A percentile compares a stretch with the other conserved stretches of the same genome.
These are phyloP conservation scores for Calonectria crousiana DNA, from an alignment of 2,329 filamentous ascomycete genomes.

Conservation along the genomic window DNA sequence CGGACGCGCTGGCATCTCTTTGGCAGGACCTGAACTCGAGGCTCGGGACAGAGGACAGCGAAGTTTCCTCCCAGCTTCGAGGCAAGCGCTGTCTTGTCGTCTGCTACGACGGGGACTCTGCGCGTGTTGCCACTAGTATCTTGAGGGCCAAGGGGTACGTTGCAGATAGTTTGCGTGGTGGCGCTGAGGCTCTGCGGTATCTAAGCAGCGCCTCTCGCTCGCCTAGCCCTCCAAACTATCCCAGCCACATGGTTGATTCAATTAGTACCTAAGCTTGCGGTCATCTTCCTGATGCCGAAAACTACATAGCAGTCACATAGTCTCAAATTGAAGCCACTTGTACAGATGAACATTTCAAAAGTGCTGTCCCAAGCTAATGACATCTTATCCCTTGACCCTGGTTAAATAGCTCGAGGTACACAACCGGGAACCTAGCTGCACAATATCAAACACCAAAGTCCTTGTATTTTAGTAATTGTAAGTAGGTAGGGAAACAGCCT, in stretches of 20 bases:
- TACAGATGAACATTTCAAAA: too few species aligned
- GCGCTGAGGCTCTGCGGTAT: conserved; percentile 57
- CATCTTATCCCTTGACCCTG: too few species aligned
- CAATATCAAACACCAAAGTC: too few species aligned
- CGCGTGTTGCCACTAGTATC: conserved; percentile 66
- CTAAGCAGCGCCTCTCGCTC: neutral
- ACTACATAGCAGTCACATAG: neutral
- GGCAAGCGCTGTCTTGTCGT: conserved; percentile 57
- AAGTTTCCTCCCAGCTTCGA: conserved; percentile 38
- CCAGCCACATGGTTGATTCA: neutral
- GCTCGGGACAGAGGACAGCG: neutral
- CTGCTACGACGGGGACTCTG: conserved; percentile 67
- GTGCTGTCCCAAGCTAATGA: too few species aligned
- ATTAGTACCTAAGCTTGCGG: neutral
- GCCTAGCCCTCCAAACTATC: neutral
- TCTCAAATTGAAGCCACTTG: neutral
- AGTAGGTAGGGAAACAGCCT: too few species aligned
- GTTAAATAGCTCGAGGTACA: too few species aligned
- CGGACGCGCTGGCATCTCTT: neutral
- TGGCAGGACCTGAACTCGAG: neutral
- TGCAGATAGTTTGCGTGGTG: conserved; percentile 61
- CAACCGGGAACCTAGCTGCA: too few species aligned
- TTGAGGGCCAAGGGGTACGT: conserved; percentile 62
- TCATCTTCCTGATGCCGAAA: neutral
- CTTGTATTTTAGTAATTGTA: too few species aligned